Evolutionary conservation across 2,329 filamentous ascomycete genomes (phyloP), one percentile per base, ranked within the genome.

Genomic region (Orbilia javanica): DNA sequence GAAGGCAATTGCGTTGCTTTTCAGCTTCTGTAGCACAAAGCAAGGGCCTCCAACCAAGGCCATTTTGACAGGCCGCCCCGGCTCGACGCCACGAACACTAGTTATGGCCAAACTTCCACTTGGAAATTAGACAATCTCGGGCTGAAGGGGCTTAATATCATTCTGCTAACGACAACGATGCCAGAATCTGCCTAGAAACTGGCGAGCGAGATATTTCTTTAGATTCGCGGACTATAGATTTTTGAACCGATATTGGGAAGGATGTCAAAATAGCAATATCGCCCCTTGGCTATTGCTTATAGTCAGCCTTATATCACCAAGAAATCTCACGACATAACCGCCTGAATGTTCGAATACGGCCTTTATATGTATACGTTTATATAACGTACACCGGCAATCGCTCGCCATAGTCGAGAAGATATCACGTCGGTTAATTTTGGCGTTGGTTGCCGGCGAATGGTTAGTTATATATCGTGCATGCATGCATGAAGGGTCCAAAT

Each of bases 131-230:
- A 44, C 29, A 65, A 77, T 71, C 67, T 65, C 73, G 50, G 65
- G 34, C 31, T 46, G 50, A 68, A 55, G 53, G 62, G n/a, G 4
- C n/a, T n/a, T n/a, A n/a, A n/a, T n/a, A n/a, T n/a, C n/a, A 10
- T 34, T 34, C 31, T 34, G 31, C n/a, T n/a, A 34, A 34, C 31
- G 31, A 34, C n/a, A 34, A 34, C 50, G 60, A 34, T 57, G 60
- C 70, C 64, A 52, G 55, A 69, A 64, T 69, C 65, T 76, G 72
- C 72, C 72, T 76, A 69, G 67, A 34, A 31, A n/a, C n/a, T n/a
- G n/a, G n/a, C n/a, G n/a, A n/a, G n/a, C n/a, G n/a, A n/a, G n/a
- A n/a, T n/a, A n/a, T n/a, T n/a, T n/a, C n/a, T n/a, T n/a, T n/a
- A n/a, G n/a, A n/a, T n/a, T n/a, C n/a, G n/a, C n/a, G n/a, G n/a